Evolutionary conservation across 1,284 basidiomycete genomes (phyloP).

Genomic region (Fomitopsis palustris): DNA sequence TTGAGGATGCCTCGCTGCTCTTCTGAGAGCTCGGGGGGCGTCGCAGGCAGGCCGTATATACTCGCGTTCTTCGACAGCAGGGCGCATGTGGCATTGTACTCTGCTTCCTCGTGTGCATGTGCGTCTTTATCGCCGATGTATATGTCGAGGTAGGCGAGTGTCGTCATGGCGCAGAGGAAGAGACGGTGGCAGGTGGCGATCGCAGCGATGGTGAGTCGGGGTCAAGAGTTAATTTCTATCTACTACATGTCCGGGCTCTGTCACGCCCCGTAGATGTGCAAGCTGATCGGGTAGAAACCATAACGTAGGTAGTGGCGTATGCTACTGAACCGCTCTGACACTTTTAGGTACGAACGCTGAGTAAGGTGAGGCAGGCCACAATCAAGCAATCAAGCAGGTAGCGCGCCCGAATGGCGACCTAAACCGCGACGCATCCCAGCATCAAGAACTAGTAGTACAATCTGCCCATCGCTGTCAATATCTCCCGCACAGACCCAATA

Average conservation of each 20-base stretch:
- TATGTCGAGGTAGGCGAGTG: conserved; percentile 35
- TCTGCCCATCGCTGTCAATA: neutral
- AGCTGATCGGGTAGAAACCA: too few relatives aligned
- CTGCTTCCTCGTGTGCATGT: conserved; percentile 26
- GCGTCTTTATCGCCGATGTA: conserved; percentile 35
- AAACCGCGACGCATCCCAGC: too few relatives aligned
- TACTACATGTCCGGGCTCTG: too few relatives aligned
- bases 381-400: too few relatives aligned
- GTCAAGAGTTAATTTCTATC: too few relatives aligned
- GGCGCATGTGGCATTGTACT: conserved; percentile 29
- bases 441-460: conserved; percentile 6
- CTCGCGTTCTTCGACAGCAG: conserved; percentile 35
- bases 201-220: too few relatives aligned
- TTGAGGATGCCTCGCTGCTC: conserved; percentile 40
- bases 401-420: too few relatives aligned
- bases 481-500: neutral
- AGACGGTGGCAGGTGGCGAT: neutral
- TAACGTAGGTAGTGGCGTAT: too few relatives aligned
- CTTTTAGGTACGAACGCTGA: too few relatives aligned
- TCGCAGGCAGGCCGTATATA: conserved; percentile 37
- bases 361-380: too few relatives aligned
- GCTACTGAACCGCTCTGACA: too few relatives aligned
- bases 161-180: neutral
- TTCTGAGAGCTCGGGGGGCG: conserved; percentile 34
- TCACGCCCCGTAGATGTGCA: too few relatives aligned